Base-by-base conservation (phyloP, 345 rosid genomes). In the Euclidium syriacum region DNA sequence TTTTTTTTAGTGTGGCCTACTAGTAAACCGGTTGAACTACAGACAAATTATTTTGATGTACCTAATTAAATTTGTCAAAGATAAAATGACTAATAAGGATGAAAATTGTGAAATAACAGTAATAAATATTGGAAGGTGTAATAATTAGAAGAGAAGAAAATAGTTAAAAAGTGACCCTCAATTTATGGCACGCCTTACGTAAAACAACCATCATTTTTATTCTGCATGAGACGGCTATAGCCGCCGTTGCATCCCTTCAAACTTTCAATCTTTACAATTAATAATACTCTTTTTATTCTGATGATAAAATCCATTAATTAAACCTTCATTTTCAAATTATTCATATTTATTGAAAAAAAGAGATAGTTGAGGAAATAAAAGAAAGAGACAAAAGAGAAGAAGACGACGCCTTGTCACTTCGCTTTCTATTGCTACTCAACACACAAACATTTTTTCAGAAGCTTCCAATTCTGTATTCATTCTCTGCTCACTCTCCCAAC, bases 161-260 rank as follows among this genome's bases (percentile, higher is more conserved):
- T 48, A 39, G 12, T 18, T 14, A 19, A 66, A 36, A 50, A 30
- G 23, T n/a, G 29, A 33, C 36, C 20, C 44, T 5, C 53, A 27
- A 68, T 34, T 32, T n/a, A 42, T 60, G 73, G 62, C 55, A 60
- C 73, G 62, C 67, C 62, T 68, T 10, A 60, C 39, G 73, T 68
- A 60, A 48, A 66, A 40, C n/a, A n/a, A 7, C 42, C 44, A 32
- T 51, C 39, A 68, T 68, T 25, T 29, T 9, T 23, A 49, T 24
- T 68, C 65, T 68, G 66, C 67, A 68, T 60, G 73, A 68, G 33
- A 53, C 74, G 42, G 68, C 68, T 34, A 22, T 36, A 52, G 62
- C 74, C 50, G 43, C 62, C 42, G 56, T 46, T 69, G 40, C 26
- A 19, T 54, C 34, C 34, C 24, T 54, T 30, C 34, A 42, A 23